Conservation (phyloP, 805 yeast species). For the Martiniozyma abietophila region DNA sequence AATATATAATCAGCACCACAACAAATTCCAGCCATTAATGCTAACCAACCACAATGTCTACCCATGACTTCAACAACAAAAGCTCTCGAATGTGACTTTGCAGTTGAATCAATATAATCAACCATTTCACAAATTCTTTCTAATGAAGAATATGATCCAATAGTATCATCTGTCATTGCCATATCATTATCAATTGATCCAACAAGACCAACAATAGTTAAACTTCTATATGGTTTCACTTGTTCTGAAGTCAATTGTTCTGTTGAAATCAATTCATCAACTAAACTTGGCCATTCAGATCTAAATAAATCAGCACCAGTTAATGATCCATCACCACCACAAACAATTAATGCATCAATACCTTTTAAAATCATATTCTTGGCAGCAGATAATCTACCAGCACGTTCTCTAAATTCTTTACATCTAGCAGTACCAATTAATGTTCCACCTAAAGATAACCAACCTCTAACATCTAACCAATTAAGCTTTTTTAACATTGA, state of each 20-base stretch:
- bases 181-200: constrained; percentile 98
- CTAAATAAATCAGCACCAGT: constrained; percentile 97
- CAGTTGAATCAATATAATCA: constrained; percentile 96
- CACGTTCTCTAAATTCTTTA: constrained; percentile 71
- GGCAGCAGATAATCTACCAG: constrained; percentile 78
- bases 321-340: constrained; percentile 98
- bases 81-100: constrained; percentile 93
- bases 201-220: constrained; percentile 87
- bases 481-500: constrained; percentile 60
- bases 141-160: constrained; percentile 91
- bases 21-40: constrained; percentile 93
- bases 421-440: constrained; percentile 94
- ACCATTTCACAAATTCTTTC: constrained; percentile 90
- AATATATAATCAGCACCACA: constrained; percentile 92
- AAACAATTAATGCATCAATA: constrained; percentile 88
- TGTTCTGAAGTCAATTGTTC: constrained; percentile 51
- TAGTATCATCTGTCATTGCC: constrained; percentile 94
- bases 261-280: constrained; percentile 55
- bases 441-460: constrained; percentile 89
- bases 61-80: constrained; percentile 99
- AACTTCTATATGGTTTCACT: constrained; percentile 51
- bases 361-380: constrained; percentile 78
- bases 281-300: constrained; percentile 86
- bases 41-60: constrained; percentile 98
- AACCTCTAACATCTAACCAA: constrained; percentile 96